phyloP scores from a whole-genome alignment of 179 eudicot genomes.

The Patellifolia procumbens region DNA sequence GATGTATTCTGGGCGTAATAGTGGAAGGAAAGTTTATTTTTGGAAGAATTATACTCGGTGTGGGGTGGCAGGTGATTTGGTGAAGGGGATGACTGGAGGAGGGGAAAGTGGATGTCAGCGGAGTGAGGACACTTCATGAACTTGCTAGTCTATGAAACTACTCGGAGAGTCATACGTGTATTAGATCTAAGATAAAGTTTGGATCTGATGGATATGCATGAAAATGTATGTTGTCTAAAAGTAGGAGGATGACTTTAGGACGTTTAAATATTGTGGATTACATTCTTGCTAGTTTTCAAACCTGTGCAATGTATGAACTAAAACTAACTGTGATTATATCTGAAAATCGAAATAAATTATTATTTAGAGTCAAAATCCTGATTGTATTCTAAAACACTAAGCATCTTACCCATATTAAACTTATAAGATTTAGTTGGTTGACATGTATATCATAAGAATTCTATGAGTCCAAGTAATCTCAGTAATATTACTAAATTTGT shows the following conservation, averaged over 20 bases:
- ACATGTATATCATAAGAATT: no score
- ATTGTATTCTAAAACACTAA: no score
- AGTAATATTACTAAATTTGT: no score
- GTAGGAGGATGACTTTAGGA: not conserved
- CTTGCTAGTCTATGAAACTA: not conserved
- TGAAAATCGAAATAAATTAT: no score
- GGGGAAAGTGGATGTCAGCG: not conserved
- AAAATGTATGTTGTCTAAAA: not conserved
- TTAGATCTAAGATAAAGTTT: not conserved
- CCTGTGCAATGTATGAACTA: no score
- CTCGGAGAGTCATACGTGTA: not conserved
- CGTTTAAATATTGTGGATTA: not conserved
- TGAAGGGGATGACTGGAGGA: not conserved
- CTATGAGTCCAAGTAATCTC: no score
- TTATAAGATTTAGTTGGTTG: no score
- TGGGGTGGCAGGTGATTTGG: constrained; percentile 8
- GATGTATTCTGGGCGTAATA: not conserved
- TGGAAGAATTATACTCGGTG: not conserved
- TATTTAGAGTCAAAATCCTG: no score
- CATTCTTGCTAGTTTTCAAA: no score
- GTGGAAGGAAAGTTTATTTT: not conserved
- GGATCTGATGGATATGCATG: not conserved
- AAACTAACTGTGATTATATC: no score
- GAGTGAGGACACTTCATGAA: not conserved
- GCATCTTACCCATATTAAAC: no score